Evolutionary conservation across 257 asterid species (phyloP).

Genomic region (Scutellaria barbata): DNA sequence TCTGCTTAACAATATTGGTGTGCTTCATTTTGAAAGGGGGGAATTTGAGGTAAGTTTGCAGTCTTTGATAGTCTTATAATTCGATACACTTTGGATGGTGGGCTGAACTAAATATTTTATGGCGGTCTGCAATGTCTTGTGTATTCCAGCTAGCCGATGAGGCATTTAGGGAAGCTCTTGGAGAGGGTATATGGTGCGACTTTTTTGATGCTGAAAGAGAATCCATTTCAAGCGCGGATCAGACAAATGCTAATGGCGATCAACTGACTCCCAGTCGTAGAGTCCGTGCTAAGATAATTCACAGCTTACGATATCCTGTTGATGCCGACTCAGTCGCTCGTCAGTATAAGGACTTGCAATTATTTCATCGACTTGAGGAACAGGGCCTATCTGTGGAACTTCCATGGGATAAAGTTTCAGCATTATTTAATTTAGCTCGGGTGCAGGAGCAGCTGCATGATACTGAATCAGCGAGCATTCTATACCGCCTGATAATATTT

Average conservation of each 20-base stretch:
- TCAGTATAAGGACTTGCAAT: conserved; percentile 67
- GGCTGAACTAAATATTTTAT: conserved; percentile 25
- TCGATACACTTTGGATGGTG: conserved; percentile 21
- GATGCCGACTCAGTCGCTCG: conserved; percentile 61
- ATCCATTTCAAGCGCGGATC: conserved; percentile 37
- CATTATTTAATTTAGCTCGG: conserved; percentile 84
- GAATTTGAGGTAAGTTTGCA: conserved; percentile 82
- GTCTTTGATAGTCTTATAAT: conserved; percentile 35
- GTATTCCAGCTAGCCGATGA: conserved; percentile 73
- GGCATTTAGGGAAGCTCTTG: conserved; percentile 87
- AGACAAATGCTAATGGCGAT: conserved; percentile 41
- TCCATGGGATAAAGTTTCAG: conserved; percentile 87
- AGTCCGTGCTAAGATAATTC: conserved; percentile 45
- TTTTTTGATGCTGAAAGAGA: conserved; percentile 58
- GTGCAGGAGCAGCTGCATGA: conserved; percentile 83
- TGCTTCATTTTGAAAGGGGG: conserved; percentile 89
- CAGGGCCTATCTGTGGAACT: conserved; percentile 75
- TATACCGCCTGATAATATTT: conserved; percentile 79
- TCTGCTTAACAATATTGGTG: conserved; percentile 91
- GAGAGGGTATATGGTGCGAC: conserved; percentile 91
- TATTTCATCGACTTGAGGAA: conserved; percentile 80
- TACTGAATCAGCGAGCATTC: conserved; percentile 78
- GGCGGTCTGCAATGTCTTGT: conserved; percentile 33
- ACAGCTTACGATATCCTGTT: conserved; percentile 62
- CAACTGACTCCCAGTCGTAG: conserved; percentile 39